Conservation (phyloP, 208 protist genomes). For the Endotrypanum monterogeii region DNA sequence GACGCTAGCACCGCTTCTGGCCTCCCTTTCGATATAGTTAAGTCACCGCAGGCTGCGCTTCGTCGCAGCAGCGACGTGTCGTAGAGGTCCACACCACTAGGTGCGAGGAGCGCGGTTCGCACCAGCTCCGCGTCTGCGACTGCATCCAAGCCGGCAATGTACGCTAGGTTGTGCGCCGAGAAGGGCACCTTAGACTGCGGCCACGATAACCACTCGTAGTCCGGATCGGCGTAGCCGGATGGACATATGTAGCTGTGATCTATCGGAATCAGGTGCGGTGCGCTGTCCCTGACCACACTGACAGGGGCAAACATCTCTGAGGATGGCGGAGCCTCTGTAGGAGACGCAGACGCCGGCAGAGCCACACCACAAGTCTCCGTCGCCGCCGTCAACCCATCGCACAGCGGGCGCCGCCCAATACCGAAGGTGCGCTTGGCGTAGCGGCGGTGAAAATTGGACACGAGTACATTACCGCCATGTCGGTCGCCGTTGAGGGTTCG, state of each 20-base stretch:
- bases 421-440: not conserved
- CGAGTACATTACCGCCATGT: conserved; percentile 78
- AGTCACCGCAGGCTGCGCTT: not conserved
- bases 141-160: conserved; percentile 59
- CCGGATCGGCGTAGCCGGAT: conserved; percentile 67
- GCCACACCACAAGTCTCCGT: not conserved
- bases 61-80: not conserved
- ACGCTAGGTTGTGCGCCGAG: conserved; percentile 35
- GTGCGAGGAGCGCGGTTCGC: conserved; percentile 33
- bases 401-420: not conserved
- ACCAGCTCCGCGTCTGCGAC: conserved; percentile 62
- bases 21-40: not conserved
- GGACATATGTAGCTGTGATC: conserved; percentile 89
- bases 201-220: conserved; percentile 87
- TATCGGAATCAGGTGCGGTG: conserved; percentile 72
- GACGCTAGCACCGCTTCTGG: not conserved
- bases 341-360: not conserved
- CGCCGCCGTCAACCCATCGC: not conserved
- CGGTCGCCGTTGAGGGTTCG: conserved; percentile 78
- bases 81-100: not conserved
- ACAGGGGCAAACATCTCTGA: not conserved
- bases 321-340: not conserved
- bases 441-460: conserved; percentile 27
- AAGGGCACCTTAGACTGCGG: conserved; percentile 74
- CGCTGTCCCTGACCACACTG: not conserved